Evolutionary conservation across 805 yeast species (phyloP).

Genomic region (Yarrowia sp.): DNA sequence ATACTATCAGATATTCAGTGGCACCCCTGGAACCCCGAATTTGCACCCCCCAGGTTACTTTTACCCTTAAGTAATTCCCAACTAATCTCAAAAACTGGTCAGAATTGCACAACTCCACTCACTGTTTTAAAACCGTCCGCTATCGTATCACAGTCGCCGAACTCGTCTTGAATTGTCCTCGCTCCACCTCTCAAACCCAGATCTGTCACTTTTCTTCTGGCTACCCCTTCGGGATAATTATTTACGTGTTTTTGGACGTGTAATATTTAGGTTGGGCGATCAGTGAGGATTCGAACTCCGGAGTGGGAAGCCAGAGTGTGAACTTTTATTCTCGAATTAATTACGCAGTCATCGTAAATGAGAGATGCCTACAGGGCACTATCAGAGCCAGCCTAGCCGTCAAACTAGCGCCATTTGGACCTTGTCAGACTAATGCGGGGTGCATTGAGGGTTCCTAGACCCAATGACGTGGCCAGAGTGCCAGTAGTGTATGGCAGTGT

Average conservation of each 20-base stretch:
- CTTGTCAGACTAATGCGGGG: slow-evolving; percentile 24
- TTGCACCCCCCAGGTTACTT: not conserved
- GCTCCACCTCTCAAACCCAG: too few relatives aligned
- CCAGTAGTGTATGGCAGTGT: not conserved
- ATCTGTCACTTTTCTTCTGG: not conserved
- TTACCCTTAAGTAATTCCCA: not conserved
- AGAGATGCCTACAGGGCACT: too few relatives aligned
- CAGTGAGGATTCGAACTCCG: not conserved
- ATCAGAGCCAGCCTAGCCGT: too few relatives aligned
- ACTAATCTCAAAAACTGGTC: too few relatives aligned
- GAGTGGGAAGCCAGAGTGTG: not conserved
- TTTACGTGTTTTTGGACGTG: slow-evolving; percentile 2
- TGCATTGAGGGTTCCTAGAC: not conserved
- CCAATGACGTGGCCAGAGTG: not conserved
- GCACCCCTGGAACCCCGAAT: not conserved
- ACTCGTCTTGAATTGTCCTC: too few relatives aligned
- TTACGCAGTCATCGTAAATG: too few relatives aligned
- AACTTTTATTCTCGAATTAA: too few relatives aligned
- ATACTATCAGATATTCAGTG: not conserved
- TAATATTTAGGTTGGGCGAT: slow-evolving; percentile 1
- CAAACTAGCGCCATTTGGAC: not conserved
- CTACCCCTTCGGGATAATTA: slow-evolving; percentile 4
- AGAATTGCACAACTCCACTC: too few relatives aligned
- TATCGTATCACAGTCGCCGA: too few relatives aligned
- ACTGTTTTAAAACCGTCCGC: too few relatives aligned